Evolutionary conservation across 192 early-diverging fungal genomes (phyloP), one percentile per base, ranked within the genome.

Genomic region (Entomortierella lignicola): DNA sequence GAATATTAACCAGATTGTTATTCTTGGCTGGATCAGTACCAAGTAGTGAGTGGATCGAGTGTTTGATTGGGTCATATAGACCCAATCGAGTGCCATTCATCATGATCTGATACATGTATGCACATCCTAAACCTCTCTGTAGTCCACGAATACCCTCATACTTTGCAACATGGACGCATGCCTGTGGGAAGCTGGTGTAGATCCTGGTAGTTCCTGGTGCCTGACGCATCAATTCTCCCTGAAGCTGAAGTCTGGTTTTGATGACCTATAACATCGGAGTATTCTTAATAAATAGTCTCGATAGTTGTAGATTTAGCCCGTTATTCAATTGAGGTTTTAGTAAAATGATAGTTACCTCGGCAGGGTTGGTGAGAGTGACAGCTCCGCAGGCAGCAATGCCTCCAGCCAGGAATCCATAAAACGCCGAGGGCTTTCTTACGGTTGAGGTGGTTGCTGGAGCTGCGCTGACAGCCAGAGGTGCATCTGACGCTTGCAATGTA

Each of bases 311-410:
- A n/a, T n/a, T n/a, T n/a, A n/a, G n/a, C n/a, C n/a, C 34, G 34
- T 37, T 37, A 10, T 37, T 7, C 34, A 37, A 7, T 37, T 10
- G 10, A 37, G 10, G 34, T 37, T 37, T 10, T 11, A 47, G 15
- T 47, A 12, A 20, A 12, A 15, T 15, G 12, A 20, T 15, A 47
- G 17, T 60, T 83, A 94, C 94, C 89, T 98, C 95, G 81, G 92
- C 90, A 1, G 96, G 96, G 83, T 98, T 98, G n/a, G 95, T 96
- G 60, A 98, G 92, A 8, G 97, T 98, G 27, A 97, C 97, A 17
- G 97, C 94, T 15, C 91, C 89, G 81, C 94, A 96, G 26, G 94
- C 94, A 29, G 96, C 96, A 52, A 93, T 71, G 51, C 94, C 94
- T 53, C 93, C 96, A 15, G 91, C 85, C 23, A 92, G 60, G 84